Evolutionary conservation across 2,329 filamentous ascomycete species (phyloP).

Genomic region (Alternaria infectoria): DNA sequence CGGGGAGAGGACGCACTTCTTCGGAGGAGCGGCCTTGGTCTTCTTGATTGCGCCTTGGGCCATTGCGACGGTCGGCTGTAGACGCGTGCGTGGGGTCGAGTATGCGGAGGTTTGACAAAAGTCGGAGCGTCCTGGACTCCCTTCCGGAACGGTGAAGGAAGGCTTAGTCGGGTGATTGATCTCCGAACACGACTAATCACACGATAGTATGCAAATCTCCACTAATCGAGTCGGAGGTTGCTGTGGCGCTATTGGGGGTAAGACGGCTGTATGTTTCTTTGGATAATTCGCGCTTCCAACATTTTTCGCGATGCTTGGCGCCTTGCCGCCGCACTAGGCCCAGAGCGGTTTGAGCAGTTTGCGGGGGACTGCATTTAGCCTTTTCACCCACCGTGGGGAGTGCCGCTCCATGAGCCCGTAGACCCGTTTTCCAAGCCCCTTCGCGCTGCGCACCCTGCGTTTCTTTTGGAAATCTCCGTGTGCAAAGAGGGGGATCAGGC

Average conservation of each 20-base stretch:
- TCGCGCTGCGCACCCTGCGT: background rate
- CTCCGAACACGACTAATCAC: background rate
- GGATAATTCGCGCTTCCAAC: conserved; percentile 17
- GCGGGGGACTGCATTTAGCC: conserved; percentile 38
- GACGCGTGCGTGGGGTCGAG: conserved; percentile 8
- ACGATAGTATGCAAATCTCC: background rate
- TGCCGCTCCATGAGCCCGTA: conserved; percentile 32
- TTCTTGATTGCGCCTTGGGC: conserved; percentile 59
- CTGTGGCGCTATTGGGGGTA: background rate
- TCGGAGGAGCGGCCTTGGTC: conserved; percentile 44
- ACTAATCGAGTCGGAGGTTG: background rate
- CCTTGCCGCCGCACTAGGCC: conserved; percentile 8
- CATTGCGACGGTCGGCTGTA: conserved; percentile 41
- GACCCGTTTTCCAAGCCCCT: conserved; percentile 34
- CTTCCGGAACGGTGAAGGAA: background rate
- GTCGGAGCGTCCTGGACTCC: background rate
- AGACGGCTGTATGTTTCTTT: conserved; percentile 8
- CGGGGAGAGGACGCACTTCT: conserved; percentile 43
- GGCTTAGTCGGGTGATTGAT: background rate
- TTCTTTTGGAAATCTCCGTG: background rate
- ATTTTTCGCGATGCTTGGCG: conserved; percentile 22
- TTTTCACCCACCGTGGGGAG: conserved; percentile 23
- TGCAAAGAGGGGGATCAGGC: background rate
- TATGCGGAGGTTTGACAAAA: conserved; percentile 1
- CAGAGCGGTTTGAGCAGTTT: conserved; percentile 12